Evolutionary conservation across 169 alveolate genomes (phyloP), one percentile per base, ranked within the genome.

Genomic region (Eimeria zaria): DNA sequence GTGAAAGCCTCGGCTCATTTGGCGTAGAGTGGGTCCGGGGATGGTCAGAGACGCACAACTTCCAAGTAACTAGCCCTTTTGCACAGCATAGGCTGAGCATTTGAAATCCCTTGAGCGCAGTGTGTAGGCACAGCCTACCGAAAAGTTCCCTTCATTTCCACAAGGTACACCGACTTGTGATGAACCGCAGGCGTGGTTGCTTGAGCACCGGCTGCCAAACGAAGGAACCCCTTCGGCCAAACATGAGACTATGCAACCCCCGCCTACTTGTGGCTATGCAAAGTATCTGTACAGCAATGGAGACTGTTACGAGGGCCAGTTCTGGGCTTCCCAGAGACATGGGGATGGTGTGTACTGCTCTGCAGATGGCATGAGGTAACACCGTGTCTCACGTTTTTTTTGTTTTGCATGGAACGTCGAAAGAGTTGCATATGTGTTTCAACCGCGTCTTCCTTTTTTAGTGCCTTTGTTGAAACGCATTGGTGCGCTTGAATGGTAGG

Each of bases 281-380:
- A 73, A 83, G 73, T 81, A 74, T 51, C 64, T 93, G 55, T 93
- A 93, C 76, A 88, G 84, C 78, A 81, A 93, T 30, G 89, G 96
- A 41, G 96, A 93, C 51, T 55, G 78, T 33, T 95, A 95, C 64
- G 96, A 95, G 64, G 97, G 97, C 36, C 90, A 95, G 11, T 95
- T 85, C 78, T 46, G 60, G 60, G 83, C 84, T 4, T 58, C 74
- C n/a, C 55, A 88, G 88, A 53, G 97, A n/a, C 96, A 90, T 71
- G 97, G 97, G n/a, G 93, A 89, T 30, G 97, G 97, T 7, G 94
- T 95, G 2, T 93, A 93, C 46, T 81, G 93, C n/a, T 60, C 84
- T 36, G 53, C 74, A 14, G 96, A 93, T 53, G 96, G 96, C 85
- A 51, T 93, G 74, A 64, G 94, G 96, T 93, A 92, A 36, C 7